These are phyloP conservation scores for Aaosphaeria pasadenensis DNA, from an alignment of 2,329 filamentous ascomycete species.

Conservation along the genomic window DNA sequence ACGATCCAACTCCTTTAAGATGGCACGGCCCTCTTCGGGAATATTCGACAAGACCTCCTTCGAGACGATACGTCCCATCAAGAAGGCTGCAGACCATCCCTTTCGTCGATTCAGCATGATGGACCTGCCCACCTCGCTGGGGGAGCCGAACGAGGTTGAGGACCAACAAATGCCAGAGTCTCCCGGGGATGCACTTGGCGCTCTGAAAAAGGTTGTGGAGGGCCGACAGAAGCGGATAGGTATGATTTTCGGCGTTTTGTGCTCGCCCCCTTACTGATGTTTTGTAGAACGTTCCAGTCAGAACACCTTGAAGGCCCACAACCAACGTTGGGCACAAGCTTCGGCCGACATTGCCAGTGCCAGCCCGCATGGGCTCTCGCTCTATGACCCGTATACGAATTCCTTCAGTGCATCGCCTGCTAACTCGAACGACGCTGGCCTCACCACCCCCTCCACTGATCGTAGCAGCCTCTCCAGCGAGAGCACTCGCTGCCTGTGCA, in stretches of 20 bases:
- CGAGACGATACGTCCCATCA: conserved; percentile 22
- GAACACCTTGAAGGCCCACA: conserved; percentile 41
- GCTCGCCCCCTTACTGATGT: conserved; percentile 12
- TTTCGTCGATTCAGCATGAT: conserved; percentile 31
- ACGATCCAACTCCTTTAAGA: conserved; percentile 30
- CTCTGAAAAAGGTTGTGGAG: conserved; percentile 40
- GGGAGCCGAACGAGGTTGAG: conserved; percentile 12
- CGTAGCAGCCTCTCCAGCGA: conserved; percentile 51
- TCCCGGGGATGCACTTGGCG: conserved; percentile 38
- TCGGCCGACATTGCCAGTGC: conserved; percentile 33
- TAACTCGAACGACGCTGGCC: conserved; percentile 46
- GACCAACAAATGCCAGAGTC: conserved; percentile 28
- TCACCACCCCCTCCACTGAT: conserved; percentile 53
- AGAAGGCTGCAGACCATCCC: conserved; percentile 17
- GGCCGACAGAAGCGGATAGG: conserved; percentile 33
- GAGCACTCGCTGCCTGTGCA: conserved; percentile 57
- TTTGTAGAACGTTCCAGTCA: conserved; percentile 28
- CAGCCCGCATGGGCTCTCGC: conserved; percentile 11
- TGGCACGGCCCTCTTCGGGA: conserved; percentile 24
- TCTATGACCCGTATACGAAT: conserved; percentile 38
- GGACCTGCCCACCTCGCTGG: conserved; percentile 26
- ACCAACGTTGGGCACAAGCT: conserved; percentile 45
- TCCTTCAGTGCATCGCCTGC: conserved; percentile 42
- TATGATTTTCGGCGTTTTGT: conserved; percentile 13
- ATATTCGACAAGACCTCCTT: conserved; percentile 31